These are phyloP conservation scores for Ambrosia trifida DNA, from an alignment of 129 eudicot species.

Conservation along the genomic window DNA sequence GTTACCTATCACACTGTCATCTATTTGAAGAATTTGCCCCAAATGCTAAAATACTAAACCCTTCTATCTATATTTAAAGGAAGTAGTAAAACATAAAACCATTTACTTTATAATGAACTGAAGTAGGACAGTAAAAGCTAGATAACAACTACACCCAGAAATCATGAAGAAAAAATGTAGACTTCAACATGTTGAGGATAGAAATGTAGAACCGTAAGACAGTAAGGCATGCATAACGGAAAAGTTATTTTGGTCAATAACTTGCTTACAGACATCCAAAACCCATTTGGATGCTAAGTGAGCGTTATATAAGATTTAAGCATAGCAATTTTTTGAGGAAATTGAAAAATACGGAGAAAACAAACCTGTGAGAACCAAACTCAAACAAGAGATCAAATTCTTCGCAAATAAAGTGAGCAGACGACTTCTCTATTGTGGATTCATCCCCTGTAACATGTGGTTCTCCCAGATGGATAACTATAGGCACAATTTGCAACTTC, in stretches of 20 bases:
- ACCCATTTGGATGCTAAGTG: constrained; percentile 14
- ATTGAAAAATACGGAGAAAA: constrained; percentile 6
- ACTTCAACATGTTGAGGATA: background rate
- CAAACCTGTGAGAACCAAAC: constrained; percentile 76
- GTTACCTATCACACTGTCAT: constrained; percentile 11
- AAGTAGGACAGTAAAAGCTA: background rate
- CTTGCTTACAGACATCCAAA: constrained; percentile 3
- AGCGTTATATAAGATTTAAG: constrained; percentile 5
- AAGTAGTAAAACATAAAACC: constrained; percentile 20
- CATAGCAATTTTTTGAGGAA: background rate
- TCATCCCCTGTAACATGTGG: constrained; percentile 40
- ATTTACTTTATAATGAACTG: constrained; percentile 1
- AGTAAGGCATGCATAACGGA: constrained; percentile 1
- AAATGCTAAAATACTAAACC: constrained; percentile 5
- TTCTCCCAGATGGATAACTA: constrained; percentile 59
- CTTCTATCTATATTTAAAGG: constrained; percentile 1
- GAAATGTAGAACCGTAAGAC: background rate
- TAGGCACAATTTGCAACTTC: constrained; percentile 68
- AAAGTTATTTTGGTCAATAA: background rate
- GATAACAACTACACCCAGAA: constrained; percentile 5
- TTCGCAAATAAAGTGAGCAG: constrained; percentile 74
- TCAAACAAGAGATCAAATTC: constrained; percentile 79
- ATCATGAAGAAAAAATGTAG: background rate
- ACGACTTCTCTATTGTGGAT: constrained; percentile 41
- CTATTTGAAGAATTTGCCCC: background rate